These are phyloP conservation scores for Euphorbia lathyris DNA, from an alignment of 345 rosid species.

Conservation along the genomic window DNA sequence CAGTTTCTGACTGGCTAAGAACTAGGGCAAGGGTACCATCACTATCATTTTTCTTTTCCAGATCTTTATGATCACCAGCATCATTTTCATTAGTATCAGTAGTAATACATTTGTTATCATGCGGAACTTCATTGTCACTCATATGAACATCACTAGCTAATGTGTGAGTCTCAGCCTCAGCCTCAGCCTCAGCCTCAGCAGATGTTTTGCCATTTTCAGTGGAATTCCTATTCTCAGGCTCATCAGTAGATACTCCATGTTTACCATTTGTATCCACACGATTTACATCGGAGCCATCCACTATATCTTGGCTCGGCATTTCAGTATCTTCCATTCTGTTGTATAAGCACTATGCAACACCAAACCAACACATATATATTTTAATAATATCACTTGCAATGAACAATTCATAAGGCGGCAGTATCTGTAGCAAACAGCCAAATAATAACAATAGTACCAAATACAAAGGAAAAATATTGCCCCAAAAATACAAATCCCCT, in stretches of 20 bases:
- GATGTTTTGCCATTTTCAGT: constrained; percentile 28
- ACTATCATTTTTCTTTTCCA: constrained; percentile 25
- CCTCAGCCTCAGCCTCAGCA: constrained; percentile 13
- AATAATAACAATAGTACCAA: neutral
- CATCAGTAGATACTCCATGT: constrained; percentile 24
- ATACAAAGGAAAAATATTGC: neutral
- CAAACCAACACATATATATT: neutral
- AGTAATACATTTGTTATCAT: constrained; percentile 16
- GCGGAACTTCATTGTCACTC: constrained; percentile 26
- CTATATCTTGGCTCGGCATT: constrained; percentile 37
- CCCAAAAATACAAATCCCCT: neutral
- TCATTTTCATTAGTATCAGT: constrained; percentile 12
- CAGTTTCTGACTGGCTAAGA: constrained; percentile 14
- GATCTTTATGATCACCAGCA: constrained; percentile 12
- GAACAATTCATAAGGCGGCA: neutral
- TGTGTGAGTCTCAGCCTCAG: constrained; percentile 27
- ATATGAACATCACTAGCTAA: constrained; percentile 42
- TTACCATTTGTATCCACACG: constrained; percentile 31
- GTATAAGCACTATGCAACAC: neutral
- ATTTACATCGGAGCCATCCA: constrained; percentile 23
- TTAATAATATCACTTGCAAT: neutral
- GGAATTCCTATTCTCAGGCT: constrained; percentile 15
- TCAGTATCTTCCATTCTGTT: constrained; percentile 48
- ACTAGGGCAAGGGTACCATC: neutral
- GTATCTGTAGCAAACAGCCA: neutral